Evolutionary conservation across 495 filamentous ascomycete genomes (phyloP), one percentile per base, ranked within the genome.

Genomic region (Penicillium tannophilum): DNA sequence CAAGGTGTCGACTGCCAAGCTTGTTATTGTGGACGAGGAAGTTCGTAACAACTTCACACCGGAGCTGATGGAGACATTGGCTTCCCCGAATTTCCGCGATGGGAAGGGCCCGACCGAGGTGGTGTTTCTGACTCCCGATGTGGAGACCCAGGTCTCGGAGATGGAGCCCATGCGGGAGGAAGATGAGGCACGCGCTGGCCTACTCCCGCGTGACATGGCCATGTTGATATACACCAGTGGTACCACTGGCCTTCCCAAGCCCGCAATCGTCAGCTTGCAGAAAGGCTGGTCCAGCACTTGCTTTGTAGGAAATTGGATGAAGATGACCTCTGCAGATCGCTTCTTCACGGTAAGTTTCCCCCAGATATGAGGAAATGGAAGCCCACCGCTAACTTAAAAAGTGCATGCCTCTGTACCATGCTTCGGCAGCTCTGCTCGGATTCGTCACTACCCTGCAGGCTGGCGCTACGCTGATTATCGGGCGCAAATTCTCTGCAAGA

Each of bases 371-470:
- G 28, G 3, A 36, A 41, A n/a, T n/a, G 16, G 11, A 41, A 41
- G 14, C 39, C 39, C 14, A 41, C 4, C 6, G 16, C 39, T 41
- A 41, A 41, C 16, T 41, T 41, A 0, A 41, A n/a, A 41, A 41
- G 86, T 90, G 86, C 58, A 97, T 98, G 92, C 94, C 94, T 0
- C 82, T 98, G 16, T 98, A 98, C 66, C 94, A 98, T 73, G 86
- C 89, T 45, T 90, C 93, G 1, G 94, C 90, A 19, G 72, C 84
- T 23, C 53, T 96, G 11, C 79, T 97, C 16, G 92, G 86, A 2
- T 79, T 95, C 52, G 61, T 78, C 19, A 74, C 84, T 26, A 78
- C 78, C 7, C 67, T 98, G 48, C 68, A 75, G n/a, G 68, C 63
- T 1, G 87, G 89, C 44, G 78, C 75, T 20, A 89, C 93, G 3